Conservation (phyloP, 257 asterid species). For the Solanum gandarillasii region DNA sequence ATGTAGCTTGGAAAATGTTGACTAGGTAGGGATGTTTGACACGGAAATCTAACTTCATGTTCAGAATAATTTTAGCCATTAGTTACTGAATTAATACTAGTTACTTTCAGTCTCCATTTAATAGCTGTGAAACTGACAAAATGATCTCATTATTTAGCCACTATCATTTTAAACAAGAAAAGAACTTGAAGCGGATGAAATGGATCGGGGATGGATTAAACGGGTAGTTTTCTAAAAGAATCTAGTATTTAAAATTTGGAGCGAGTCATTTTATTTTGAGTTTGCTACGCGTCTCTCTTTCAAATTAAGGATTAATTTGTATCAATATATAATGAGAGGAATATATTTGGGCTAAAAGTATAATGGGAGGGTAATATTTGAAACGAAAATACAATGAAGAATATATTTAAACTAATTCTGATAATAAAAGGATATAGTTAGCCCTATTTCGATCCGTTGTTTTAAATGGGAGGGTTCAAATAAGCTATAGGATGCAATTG, state of each 20-base stretch:
- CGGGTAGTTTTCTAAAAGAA: not conserved
- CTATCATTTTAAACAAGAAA: not conserved
- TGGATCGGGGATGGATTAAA: not conserved
- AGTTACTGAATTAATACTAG: not conserved
- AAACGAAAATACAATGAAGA: not conserved
- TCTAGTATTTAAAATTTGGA: not conserved
- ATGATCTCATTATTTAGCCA: not conserved
- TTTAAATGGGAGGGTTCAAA: not conserved
- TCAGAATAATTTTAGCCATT: not conserved
- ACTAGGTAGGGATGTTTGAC: not conserved
- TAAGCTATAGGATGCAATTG: not conserved
- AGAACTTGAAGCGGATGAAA: not conserved
- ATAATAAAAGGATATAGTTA: not conserved
- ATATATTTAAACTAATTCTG: not conserved
- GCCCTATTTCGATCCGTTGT: not conserved
- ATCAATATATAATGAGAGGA: not conserved
- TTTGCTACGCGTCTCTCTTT: not conserved
- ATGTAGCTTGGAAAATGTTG: not conserved
- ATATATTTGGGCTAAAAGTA: not conserved
- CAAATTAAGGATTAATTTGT: not conserved
- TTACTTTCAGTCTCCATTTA: not conserved
- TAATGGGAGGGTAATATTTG: rapidly evolving
- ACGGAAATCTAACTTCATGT: not conserved
- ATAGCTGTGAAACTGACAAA: not conserved
- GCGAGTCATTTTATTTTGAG: not conserved